Evolutionary conservation across 164 flowering plant genomes (phyloP), one percentile per base, ranked within the genome.

Genomic region (Amborella trichopoda): DNA sequence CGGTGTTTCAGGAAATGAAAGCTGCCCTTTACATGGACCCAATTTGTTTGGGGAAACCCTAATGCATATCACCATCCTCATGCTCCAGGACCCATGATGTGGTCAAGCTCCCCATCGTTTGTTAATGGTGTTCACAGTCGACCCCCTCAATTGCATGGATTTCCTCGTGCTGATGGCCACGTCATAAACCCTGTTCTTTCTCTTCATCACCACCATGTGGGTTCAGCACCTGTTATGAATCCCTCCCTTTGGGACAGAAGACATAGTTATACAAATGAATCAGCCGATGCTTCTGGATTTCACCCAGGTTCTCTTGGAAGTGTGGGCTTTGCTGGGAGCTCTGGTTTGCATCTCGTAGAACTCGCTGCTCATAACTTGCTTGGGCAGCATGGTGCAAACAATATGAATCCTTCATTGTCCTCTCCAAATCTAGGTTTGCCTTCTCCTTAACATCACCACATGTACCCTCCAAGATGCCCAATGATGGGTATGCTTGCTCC

Each of bases 141-240:
- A 28, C 69, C 50, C 30, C 63, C 58, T 28, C 76, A 62, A 49
- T 12, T 75, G 53, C 74, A 64, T 54, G 64, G 72, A 21, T 49
- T 70, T 59, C 65, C 65, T 21, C 56, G 73, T 48, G 48, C 67
- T 37, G 70, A 77, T 33, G 44, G 64, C 43, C 83, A 75, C 53
- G 65, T 78, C 73, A 20, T 74, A 54, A 80, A 65, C 52, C 33
- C 80, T 33, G 63, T 64, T 40, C 32, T 75, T 42, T 72, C 86
- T 36, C 44, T 64, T 14, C 71, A 49, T 40, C 69, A 67, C 49
- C 84, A 80, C 58, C 93, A 81, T 53, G 83, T 80, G 36, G 95
- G 90, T 40, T 87, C 95, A 10, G 93, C 96, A 46, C 95, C 95
- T 26, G 59, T 80, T 30, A 68, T 73, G 53, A 80, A 81, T 68